Conservation (phyloP, 2,329 filamentous ascomycete species). For the Fusarium staphyleae region DNA sequence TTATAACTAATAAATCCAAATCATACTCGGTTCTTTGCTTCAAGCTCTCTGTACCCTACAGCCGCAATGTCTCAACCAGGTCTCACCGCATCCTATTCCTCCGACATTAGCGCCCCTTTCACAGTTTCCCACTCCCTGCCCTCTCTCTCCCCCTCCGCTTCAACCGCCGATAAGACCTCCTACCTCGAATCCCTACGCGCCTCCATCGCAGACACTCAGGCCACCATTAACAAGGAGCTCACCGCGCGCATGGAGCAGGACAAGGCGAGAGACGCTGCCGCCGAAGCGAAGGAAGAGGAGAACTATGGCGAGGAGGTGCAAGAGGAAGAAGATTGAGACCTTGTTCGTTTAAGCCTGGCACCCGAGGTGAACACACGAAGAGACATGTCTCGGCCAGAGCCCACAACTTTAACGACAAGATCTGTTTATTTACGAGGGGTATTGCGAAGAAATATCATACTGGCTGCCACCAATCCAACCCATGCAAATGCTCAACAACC, state of each 20-base stretch:
- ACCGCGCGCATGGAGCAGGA: conserved; percentile 79
- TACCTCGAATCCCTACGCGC: conserved; percentile 67
- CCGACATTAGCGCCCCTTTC: conserved; percentile 58
- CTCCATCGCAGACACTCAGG: conserved; percentile 67
- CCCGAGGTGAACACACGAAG: neutral
- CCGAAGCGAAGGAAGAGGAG: conserved; percentile 70
- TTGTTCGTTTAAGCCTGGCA: neutral
- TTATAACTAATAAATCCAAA: neutral
- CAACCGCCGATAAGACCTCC: conserved; percentile 59
- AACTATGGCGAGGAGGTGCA: conserved; percentile 88
- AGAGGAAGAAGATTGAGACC: conserved; percentile 61
- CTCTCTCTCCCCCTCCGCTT: conserved; percentile 44
- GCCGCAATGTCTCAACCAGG: conserved; percentile 24
- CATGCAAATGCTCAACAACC: conserved; percentile 33
- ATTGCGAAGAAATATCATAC: conserved; percentile 37
- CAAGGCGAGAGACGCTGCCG: conserved; percentile 58
- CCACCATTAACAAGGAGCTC: conserved; percentile 72
- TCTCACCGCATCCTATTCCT: conserved; percentile 60
- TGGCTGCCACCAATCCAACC: conserved; percentile 34
- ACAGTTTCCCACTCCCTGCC: conserved; percentile 48
- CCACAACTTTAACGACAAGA: conserved; percentile 6
- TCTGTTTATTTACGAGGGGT: conserved; percentile 31
- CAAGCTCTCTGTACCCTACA: conserved; percentile 6
- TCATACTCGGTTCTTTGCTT: neutral
- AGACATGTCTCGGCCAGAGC: neutral